These are phyloP conservation scores for Parascedosporium putredinis DNA, from an alignment of 2,329 filamentous ascomycete species.

Conservation along the genomic window DNA sequence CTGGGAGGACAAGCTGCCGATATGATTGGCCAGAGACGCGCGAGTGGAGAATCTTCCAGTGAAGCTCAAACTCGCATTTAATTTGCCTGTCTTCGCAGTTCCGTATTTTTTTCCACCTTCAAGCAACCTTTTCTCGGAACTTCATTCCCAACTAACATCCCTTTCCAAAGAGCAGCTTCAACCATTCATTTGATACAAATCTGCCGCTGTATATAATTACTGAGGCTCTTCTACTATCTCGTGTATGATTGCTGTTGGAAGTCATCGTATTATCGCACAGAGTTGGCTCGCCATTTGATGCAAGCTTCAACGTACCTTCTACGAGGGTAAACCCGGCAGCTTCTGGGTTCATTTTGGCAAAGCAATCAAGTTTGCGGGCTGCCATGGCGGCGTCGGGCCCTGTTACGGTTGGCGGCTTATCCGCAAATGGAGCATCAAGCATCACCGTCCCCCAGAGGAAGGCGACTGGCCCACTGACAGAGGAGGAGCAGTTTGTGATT, in stretches of 20 bases:
- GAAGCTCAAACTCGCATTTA: neutral
- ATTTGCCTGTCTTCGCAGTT: neutral
- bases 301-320: neutral
- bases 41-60: no score
- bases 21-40: no score
- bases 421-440: neutral
- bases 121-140: neutral
- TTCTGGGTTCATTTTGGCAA: neutral
- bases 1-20: no score
- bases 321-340: neutral
- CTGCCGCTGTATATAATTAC: neutral
- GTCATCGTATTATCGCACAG: neutral
- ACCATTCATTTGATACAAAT: neutral
- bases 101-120: neutral
- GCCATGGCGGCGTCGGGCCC: constrained; percentile 6
- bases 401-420: neutral
- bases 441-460: neutral
- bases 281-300: neutral
- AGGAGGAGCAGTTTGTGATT: constrained; percentile 6
- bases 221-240: neutral
- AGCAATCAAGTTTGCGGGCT: neutral
- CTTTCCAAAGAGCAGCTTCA: neutral
- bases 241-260: neutral
- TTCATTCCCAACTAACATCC: no score
- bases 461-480: constrained; percentile 3